Percentiles rank a stretch among this genome's conserved stretches.
Conservation (phyloP, 129 eudicot genomes). For the Helianthus tuberosus region DNA sequence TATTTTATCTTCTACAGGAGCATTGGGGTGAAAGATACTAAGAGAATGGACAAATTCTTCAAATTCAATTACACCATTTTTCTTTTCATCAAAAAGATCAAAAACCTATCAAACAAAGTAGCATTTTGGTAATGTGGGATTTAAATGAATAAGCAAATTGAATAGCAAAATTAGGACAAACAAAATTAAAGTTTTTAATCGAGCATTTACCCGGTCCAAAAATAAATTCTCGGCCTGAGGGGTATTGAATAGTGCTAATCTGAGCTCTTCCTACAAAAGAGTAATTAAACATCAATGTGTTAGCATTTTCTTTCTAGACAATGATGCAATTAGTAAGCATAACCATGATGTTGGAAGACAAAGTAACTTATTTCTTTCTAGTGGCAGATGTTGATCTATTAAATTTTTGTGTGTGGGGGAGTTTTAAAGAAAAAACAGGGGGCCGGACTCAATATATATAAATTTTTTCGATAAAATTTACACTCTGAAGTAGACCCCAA, state of each 20-base stretch:
- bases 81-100: constrained; percentile 86
- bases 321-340: constrained; percentile 1
- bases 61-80: constrained; percentile 90
- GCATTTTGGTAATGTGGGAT: constrained; percentile 13
- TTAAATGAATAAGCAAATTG: not conserved
- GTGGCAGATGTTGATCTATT: too few relatives aligned
- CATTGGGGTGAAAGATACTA: constrained; percentile 82
- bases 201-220: constrained; percentile 81
- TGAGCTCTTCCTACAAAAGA: constrained; percentile 84
- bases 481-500: too few relatives aligned
- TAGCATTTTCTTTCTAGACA: constrained; percentile 4
- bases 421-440: too few relatives aligned
- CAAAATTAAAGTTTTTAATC: constrained; percentile 6
- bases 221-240: constrained; percentile 85
- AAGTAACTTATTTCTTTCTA: too few relatives aligned
- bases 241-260: constrained; percentile 73
- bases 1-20: constrained; percentile 82
- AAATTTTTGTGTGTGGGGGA: too few relatives aligned
- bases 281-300: constrained; percentile 1
- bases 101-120: constrained; percentile 58
- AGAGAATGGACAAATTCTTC: constrained; percentile 93
- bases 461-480: too few relatives aligned
- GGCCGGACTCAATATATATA: too few relatives aligned
- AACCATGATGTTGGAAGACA: not conserved
- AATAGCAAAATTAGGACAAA: not conserved